Evolutionary conservation across 148 eudicot species (phyloP).

Genomic region (Silene latifolia): DNA sequence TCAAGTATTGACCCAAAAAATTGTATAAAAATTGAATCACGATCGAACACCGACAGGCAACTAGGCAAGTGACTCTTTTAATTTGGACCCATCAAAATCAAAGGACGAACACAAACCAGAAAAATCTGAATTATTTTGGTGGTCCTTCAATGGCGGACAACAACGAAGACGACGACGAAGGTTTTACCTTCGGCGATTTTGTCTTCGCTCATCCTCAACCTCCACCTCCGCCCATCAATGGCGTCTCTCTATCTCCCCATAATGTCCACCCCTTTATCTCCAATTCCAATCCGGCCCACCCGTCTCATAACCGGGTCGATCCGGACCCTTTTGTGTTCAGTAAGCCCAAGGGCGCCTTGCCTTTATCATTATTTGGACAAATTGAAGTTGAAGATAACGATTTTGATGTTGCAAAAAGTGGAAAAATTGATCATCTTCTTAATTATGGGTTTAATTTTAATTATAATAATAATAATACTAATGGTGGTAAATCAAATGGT

Average conservation of each 20-base stretch:
- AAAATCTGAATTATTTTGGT: background rate
- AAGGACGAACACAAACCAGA: too few species aligned
- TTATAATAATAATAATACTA: background rate
- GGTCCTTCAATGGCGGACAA: constrained; percentile 27
- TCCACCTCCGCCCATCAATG: constrained; percentile 21
- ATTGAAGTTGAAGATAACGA: constrained; percentile 26
- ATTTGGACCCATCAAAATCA: too few species aligned
- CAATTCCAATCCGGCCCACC: too few species aligned
- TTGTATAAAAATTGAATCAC: too few species aligned
- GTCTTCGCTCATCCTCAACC: constrained; percentile 36
- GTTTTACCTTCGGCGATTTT: constrained; percentile 53
- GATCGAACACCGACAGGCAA: too few species aligned
- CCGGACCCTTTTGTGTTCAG: constrained; percentile 16
- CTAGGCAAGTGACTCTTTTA: too few species aligned
- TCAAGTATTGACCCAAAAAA: too few species aligned
- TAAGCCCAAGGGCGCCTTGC: constrained; percentile 61
- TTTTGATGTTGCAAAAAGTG: background rate
- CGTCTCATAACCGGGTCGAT: constrained; percentile 4
- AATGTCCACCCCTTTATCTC: background rate
- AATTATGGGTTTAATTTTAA: background rate
- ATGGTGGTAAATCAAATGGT: background rate
- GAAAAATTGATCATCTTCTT: constrained; percentile 2
- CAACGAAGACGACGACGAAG: constrained; percentile 38
- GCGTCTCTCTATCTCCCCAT: constrained; percentile 18
- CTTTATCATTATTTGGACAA: constrained; percentile 66